Percentiles rank a stretch among this genome's conserved stretches.
Evolutionary conservation across 805 yeast genomes (phyloP).

Genomic region (Yarrowia divulgata): DNA sequence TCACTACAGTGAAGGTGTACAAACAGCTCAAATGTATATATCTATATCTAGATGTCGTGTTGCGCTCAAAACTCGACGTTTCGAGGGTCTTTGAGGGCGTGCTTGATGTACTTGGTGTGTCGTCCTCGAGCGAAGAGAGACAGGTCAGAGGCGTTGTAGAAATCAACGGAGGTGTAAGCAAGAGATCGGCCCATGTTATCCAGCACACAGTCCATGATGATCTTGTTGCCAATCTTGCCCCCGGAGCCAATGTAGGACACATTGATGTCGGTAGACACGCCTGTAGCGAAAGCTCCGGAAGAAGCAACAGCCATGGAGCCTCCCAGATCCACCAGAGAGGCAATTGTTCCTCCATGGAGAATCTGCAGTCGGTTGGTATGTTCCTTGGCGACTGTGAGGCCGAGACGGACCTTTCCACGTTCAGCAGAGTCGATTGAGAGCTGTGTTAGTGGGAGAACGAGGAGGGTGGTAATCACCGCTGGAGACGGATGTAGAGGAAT

Average conservation of each 20-base stretch:
- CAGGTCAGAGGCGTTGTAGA: conserved; percentile 45
- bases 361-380: conserved; percentile 54
- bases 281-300: conserved; percentile 54
- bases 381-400: conserved; percentile 48
- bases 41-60: not conserved
- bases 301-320: conserved; percentile 56
- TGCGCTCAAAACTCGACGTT: conserved; percentile 13
- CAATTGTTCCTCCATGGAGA: conserved; percentile 55
- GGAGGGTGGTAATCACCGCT: too few relatives aligned
- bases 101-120: conserved; percentile 54
- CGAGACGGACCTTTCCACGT: conserved; percentile 49
- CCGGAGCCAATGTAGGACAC: conserved; percentile 53
- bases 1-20: not conserved
- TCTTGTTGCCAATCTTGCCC: conserved; percentile 48
- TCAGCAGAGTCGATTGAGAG: conserved; percentile 44
- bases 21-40: conserved; percentile 2
- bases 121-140: conserved; percentile 53
- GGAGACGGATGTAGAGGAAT: too few relatives aligned
- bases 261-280: conserved; percentile 55
- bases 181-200: conserved; percentile 53
- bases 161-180: conserved; percentile 54
- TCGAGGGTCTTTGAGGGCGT: conserved; percentile 47
- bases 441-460: conserved; percentile 7
- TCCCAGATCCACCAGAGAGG: conserved; percentile 54
- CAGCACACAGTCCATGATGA: conserved; percentile 47